Evolutionary conservation across 2,329 filamentous ascomycete genomes (phyloP).

Genomic region (Cladosporium sp.): DNA sequence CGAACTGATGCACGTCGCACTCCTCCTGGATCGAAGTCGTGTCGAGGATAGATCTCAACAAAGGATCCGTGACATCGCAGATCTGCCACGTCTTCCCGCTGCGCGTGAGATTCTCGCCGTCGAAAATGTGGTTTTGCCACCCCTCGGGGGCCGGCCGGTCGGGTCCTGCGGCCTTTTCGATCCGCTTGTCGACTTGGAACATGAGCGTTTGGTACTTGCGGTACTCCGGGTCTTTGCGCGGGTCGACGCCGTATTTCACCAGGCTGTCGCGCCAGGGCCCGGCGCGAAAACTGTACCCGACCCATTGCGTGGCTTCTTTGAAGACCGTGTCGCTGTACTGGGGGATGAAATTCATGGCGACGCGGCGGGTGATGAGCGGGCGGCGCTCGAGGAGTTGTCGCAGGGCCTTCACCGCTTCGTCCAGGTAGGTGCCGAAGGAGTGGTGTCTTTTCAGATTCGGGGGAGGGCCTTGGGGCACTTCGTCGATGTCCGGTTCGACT

Average conservation of each 20-base stretch:
- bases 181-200: slow-evolving; percentile 59
- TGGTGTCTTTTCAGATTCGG: slow-evolving; percentile 44
- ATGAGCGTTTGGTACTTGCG: slow-evolving; percentile 84
- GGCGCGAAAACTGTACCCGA: slow-evolving; percentile 86
- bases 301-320: slow-evolving; percentile 73
- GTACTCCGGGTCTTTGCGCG: slow-evolving; percentile 68
- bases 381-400: slow-evolving; percentile 63
- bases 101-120: slow-evolving; percentile 66
- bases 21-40: slow-evolving; percentile 48
- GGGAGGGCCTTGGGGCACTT: slow-evolving; percentile 57
- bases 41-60: slow-evolving; percentile 63
- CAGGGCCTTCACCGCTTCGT: slow-evolving; percentile 60
- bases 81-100: slow-evolving; percentile 94
- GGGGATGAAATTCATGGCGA: slow-evolving; percentile 66
- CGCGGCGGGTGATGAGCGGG: slow-evolving; percentile 82
- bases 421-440: slow-evolving; percentile 46
- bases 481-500: slow-evolving; percentile 56
- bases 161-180: slow-evolving; percentile 3
- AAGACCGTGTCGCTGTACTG: slow-evolving; percentile 50
- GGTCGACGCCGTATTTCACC: slow-evolving; percentile 80
- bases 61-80: slow-evolving; percentile 81
- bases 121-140: slow-evolving; percentile 69
- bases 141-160: slow-evolving; percentile 19
- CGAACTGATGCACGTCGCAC: slow-evolving; percentile 54
- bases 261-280: slow-evolving; percentile 90